Conservation (phyloP, 495 filamentous ascomycete species). For the Aspergillus nidulans region DNA sequence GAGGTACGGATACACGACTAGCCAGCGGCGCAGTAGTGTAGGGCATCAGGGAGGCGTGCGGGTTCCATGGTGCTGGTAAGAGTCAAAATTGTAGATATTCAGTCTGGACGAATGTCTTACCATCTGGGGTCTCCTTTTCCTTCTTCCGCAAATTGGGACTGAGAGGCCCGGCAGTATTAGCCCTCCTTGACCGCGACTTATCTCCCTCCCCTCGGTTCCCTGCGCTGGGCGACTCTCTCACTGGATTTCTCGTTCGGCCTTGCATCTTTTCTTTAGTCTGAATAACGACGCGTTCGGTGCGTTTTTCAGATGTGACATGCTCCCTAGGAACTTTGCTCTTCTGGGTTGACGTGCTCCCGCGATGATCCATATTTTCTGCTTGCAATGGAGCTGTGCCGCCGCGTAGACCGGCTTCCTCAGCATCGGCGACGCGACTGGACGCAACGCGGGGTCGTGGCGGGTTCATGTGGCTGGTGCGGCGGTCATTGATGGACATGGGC, state of each 20-base stretch:
- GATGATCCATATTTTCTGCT: conserved; percentile 33
- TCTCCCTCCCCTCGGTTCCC: conserved; percentile 42
- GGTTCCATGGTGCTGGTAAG: conserved; percentile 65
- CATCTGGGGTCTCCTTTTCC: conserved; percentile 33
- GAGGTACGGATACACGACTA: conserved; percentile 77
- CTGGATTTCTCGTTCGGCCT: conserved; percentile 59
- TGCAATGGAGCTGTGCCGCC: conserved; percentile 28
- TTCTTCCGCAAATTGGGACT: conserved; percentile 35
- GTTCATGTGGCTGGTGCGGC: conserved; percentile 41
- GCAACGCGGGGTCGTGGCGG: conserved; percentile 45
- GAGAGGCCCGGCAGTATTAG: conserved; percentile 32
- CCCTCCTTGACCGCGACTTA: conserved; percentile 37
- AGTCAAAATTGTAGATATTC: conserved; percentile 16
- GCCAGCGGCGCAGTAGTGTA: conserved; percentile 88
- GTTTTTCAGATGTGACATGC: conserved; percentile 31
- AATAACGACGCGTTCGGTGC: conserved; percentile 44
- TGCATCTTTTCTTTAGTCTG: conserved; percentile 63
- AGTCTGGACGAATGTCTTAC: conserved; percentile 23
- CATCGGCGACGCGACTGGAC: conserved; percentile 41
- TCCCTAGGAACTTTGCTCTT: conserved; percentile 34
- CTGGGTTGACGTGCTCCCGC: conserved; percentile 33
- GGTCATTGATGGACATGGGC: conserved; percentile 46
- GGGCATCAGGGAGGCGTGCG: conserved; percentile 73
- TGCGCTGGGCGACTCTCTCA: conserved; percentile 50
- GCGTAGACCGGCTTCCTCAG: conserved; percentile 31